Conservation (phyloP, 106 monocot genomes). For the Hemerocallis citrina region DNA sequence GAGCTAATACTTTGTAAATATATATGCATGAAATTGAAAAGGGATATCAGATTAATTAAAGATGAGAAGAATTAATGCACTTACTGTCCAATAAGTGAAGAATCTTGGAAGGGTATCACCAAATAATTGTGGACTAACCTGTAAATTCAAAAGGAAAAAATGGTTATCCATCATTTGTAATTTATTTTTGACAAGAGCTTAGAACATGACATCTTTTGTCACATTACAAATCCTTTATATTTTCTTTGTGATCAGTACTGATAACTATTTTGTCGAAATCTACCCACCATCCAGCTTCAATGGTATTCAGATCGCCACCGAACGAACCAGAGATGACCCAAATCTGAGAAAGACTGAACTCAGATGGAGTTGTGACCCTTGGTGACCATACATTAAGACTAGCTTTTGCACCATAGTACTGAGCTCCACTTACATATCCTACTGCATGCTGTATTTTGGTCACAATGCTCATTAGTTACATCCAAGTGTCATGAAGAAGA, state of each 20-base stretch:
- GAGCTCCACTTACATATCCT: slow-evolving; percentile 55
- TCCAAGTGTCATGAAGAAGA: too few relatives aligned
- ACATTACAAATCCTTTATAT: too few relatives aligned
- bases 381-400: slow-evolving; percentile 91
- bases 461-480: background rate
- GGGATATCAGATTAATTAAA: too few relatives aligned
- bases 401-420: slow-evolving; percentile 82
- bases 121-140: slow-evolving; percentile 76
- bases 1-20: too few relatives aligned
- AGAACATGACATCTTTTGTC: too few relatives aligned
- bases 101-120: slow-evolving; percentile 69
- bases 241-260: too few relatives aligned
- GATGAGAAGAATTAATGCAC: too few relatives aligned
- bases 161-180: too few relatives aligned
- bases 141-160: too few relatives aligned
- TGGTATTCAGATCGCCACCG: slow-evolving; percentile 80
- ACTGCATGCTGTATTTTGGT: slow-evolving; percentile 84
- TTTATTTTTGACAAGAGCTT: too few relatives aligned
- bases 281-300: slow-evolving; percentile 97
- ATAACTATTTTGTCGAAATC: too few relatives aligned
- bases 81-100: slow-evolving; percentile 91
- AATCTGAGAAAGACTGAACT: slow-evolving; percentile 90
- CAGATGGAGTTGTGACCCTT: slow-evolving; percentile 39
- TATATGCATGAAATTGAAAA: too few relatives aligned
- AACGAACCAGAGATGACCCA: slow-evolving; percentile 90